Evolutionary conservation across 2,329 filamentous ascomycete genomes (phyloP), one percentile per base, ranked within the genome.

Genomic region (Fusarium kyushuense): DNA sequence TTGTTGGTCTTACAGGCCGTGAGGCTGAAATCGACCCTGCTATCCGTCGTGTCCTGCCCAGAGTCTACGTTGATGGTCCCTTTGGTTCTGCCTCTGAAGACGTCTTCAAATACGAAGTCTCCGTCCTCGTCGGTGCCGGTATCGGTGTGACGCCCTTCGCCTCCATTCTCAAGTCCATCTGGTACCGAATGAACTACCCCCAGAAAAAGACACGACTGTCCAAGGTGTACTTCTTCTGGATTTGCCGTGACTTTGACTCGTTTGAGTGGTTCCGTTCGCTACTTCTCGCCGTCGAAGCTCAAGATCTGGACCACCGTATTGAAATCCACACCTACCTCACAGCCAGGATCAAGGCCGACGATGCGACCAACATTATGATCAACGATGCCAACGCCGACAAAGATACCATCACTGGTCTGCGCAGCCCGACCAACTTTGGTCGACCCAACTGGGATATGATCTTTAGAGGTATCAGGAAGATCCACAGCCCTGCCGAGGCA

Each of bases 211-310:
- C 92, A 4, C 86, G 92, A 6, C 84, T 96, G 42, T 86, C 90
- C 75, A 96, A 96, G 79, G 92, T 96, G 25, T 96, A 96, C 83
- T 96, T 96, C 83, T 94, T 96, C 86, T 96, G 93, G 93, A 90
- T 96, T 66, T 95, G 92, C 84, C 87, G 92, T 79, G 92, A 96
- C 79, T 95, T 95, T 75, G 92, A 90, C 33, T 93, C 91, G 0
- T 94, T 96, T 74, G 92, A 96, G 83, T 96, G 93, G 93, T 96
- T 96, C 85, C 87, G 92, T 49, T 94, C 91, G 27, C 82, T 96
- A 63, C 86, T 96, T 17, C 85, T 94, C 67, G 93, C 93, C 55
- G 95, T 96, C 73, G 93, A 96, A 80, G 91, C 91, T 1, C 92
- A 96, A 81, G 93, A 96, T 80, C 84, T 93, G 66, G 90, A 93